These are phyloP conservation scores for Inga oerstediana DNA, from an alignment of 306 rosid species.

Conservation along the genomic window DNA sequence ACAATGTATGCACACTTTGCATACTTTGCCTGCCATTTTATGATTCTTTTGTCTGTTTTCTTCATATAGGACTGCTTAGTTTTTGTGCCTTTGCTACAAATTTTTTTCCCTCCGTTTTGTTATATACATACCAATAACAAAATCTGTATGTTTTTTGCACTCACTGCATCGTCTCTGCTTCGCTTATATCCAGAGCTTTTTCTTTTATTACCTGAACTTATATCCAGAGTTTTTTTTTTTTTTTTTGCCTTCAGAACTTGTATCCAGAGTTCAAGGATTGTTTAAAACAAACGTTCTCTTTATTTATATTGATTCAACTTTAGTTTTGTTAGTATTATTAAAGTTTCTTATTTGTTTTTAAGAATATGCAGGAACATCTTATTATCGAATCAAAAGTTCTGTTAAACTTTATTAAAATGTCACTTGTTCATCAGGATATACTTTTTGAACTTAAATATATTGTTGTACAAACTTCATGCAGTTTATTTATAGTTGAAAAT, in stretches of 20 bases:
- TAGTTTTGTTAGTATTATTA: too few relatives aligned
- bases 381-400: not conserved
- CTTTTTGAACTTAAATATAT: not conserved
- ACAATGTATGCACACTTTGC: not conserved
- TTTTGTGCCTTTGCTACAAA: not conserved
- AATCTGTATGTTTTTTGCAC: not conserved
- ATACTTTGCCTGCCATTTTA: not conserved
- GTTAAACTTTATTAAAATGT: not conserved
- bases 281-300: not conserved
- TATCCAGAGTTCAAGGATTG: not conserved
- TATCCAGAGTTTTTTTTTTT: not conserved
- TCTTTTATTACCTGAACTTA: too few relatives aligned
- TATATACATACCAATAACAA: slow-evolving; percentile 17
- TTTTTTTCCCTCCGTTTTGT: not conserved
- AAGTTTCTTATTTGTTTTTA: too few relatives aligned
- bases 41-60: not conserved
- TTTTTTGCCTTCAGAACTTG: too few relatives aligned
- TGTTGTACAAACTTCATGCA: too few relatives aligned
- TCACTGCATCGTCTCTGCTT: too few relatives aligned
- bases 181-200: too few relatives aligned
- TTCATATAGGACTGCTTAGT: not conserved
- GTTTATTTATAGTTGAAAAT: too few relatives aligned
- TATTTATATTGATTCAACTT: too few relatives aligned
- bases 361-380: too few relatives aligned
- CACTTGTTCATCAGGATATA: not conserved